Base-by-base conservation (phyloP, 2,329 filamentous ascomycete species). In the Triangularia setosa region DNA sequence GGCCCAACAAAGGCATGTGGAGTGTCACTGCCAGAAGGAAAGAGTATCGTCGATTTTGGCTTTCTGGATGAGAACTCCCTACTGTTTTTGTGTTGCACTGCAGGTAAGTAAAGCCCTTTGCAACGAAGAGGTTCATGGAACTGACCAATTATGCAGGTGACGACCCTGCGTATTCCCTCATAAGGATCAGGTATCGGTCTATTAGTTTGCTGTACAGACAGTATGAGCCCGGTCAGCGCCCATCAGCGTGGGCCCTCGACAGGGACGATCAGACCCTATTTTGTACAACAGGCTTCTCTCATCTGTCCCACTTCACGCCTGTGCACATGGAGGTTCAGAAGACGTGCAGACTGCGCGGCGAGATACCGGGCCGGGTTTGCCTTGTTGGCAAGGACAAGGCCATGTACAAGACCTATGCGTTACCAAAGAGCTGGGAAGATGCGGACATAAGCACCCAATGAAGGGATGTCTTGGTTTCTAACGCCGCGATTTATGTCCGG, bases 11-110 rank as follows among this genome's bases (percentile, higher is more conserved):
- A 74, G n/a, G 74, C 75, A 3, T 78, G 79, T 35, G 72, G 74
- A 24, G 67, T 87, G 8, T 74, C 75, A 30, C 74, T 86, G 1
- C 77, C 74, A 0, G 71, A 76, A 5, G 77, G 76, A n/a, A 75
- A 88, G 16, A 74, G 58, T 7, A 65, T 72, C 7, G 52, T 86
- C 21, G 88, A 92, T 72, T 74, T 90, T 14, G 88, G 89, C 72
- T 92, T 93, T 71, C 81, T 91, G 53, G 82, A 89, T 69, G 85
- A 90, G 62, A 75, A 81, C 12, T 80, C 78, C 0, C 73, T 93
- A 1, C 79, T 92, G 61, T 69, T 91, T 1, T 80, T 93, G 1
- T 84, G 83, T 75, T 72, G 73, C 53, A 69, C 60, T 24, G 72
- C 73, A 70, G 78, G 82, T 80, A 71, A 52, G 69, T 52, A 14